These are phyloP conservation scores for Polytrichum formosum DNA, from an alignment of 225 moss, liverwort and hornwort species.

Conservation along the genomic window DNA sequence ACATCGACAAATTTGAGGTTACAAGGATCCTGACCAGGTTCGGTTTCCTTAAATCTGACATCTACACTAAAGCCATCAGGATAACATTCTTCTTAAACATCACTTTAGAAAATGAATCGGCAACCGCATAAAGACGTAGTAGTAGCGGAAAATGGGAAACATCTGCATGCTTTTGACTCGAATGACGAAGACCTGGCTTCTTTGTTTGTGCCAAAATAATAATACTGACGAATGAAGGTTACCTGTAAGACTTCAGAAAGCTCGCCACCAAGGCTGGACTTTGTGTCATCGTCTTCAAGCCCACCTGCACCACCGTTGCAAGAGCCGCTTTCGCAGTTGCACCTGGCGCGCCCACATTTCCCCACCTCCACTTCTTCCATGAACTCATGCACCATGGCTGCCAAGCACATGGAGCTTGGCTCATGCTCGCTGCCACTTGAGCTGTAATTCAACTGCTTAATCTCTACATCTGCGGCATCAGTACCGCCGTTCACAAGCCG, in stretches of 20 bases:
- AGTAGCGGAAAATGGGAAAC: too few relatives aligned
- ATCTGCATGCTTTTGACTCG: too few relatives aligned
- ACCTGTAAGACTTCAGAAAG: slow-evolving; percentile 63
- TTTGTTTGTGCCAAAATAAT: too few relatives aligned
- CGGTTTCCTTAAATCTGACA: too few relatives aligned
- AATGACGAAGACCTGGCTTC: too few relatives aligned
- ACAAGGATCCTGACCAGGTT: too few relatives aligned
- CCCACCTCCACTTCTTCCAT: slow-evolving; percentile 55
- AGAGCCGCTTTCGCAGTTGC: slow-evolving; percentile 64
- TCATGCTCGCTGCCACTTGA: slow-evolving; percentile 92
- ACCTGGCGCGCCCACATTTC: slow-evolving; percentile 69
- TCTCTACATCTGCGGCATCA: slow-evolving; percentile 23
- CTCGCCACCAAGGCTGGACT: slow-evolving; percentile 67
- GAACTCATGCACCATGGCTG: slow-evolving; percentile 89
- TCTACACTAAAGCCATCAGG: too few relatives aligned
- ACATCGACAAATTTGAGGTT: too few relatives aligned
- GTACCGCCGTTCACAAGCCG: slow-evolving; percentile 28
- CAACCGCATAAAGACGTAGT: too few relatives aligned
- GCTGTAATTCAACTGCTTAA: slow-evolving; percentile 38
- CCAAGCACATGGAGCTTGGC: slow-evolving; percentile 77
- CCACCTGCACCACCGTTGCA: slow-evolving; percentile 26
- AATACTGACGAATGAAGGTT: background rate
- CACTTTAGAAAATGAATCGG: too few relatives aligned
- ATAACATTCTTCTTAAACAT: too few relatives aligned
- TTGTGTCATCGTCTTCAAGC: slow-evolving; percentile 40